These are phyloP conservation scores for Talaromyces sp. DNA, from an alignment of 2,329 filamentous ascomycete genomes.

Conservation along the genomic window DNA sequence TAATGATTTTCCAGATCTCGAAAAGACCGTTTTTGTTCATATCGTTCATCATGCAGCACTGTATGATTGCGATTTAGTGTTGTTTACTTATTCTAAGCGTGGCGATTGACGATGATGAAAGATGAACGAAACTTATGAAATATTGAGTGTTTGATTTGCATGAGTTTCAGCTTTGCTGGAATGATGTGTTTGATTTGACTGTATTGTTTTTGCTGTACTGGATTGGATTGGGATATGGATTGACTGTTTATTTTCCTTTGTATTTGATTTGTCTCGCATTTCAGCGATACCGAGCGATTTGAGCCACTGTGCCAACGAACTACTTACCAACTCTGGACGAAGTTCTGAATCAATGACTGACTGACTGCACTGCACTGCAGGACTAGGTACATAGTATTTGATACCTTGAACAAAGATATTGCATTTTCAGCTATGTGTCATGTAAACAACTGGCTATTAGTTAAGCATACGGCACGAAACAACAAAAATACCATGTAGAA, in stretches of 20 bases:
- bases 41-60: background rate
- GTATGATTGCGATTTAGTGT: conserved; percentile 10
- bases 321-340: background rate
- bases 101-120: conserved; percentile 38
- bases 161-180: conserved; percentile 15
- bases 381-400: conserved; percentile 11
- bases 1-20: background rate
- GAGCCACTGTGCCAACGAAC: conserved; percentile 3
- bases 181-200: conserved; percentile 18
- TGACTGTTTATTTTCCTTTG: conserved; percentile 8
- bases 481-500: background rate
- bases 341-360: conserved; percentile 7
- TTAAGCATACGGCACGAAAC: too few relatives aligned
- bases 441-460: background rate
- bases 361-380: conserved; percentile 8
- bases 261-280: conserved; percentile 16
- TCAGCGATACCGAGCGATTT: conserved; percentile 14
- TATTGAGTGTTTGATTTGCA: conserved; percentile 22
- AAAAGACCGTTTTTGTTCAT: background rate
- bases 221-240: background rate
- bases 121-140: conserved; percentile 43
- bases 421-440: background rate
- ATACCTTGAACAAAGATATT: conserved; percentile 14
- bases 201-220: conserved; percentile 7
- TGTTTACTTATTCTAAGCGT: conserved; percentile 26